A percentile compares a stretch with the other conserved stretches of the same genome.
Conservation (phyloP, 768 basidiomycete species). For the Suillus luteus region DNA sequence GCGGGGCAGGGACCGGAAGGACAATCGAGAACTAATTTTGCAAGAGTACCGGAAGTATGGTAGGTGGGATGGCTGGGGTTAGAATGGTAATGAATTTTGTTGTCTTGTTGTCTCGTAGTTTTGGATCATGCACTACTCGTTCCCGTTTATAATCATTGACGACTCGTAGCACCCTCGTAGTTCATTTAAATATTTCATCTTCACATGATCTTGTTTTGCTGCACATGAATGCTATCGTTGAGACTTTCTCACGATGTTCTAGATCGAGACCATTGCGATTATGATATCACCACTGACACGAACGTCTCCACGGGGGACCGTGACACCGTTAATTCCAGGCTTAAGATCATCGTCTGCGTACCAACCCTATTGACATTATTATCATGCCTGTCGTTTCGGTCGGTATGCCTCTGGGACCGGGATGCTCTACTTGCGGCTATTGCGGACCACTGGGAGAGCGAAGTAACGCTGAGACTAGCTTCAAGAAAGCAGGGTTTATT, state of each 20-base stretch:
- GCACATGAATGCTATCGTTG: not conserved
- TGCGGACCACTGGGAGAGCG: constrained; percentile 58
- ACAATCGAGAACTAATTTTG: constrained; percentile 65
- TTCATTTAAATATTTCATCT: not conserved
- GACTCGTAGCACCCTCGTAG: not conserved
- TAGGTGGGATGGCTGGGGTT: constrained; percentile 89
- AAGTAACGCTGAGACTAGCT: constrained; percentile 42
- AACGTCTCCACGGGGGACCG: not conserved
- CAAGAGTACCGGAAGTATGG: constrained; percentile 83
- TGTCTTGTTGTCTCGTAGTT: not conserved
- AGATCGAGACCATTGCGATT: not conserved
- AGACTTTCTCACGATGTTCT: not conserved
- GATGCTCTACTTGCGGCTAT: constrained; percentile 61
- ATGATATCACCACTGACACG: not conserved
- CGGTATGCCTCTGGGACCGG: constrained; percentile 28
- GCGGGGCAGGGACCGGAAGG: constrained; percentile 56
- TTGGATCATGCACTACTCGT: not conserved
- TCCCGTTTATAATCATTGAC: not conserved
- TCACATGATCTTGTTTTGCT: not conserved
- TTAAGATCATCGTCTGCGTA: not conserved
- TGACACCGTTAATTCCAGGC: not conserved
- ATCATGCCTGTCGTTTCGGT: constrained; percentile 31
- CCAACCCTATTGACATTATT: not conserved
- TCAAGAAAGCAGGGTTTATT: constrained; percentile 49
- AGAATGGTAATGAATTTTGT: constrained; percentile 9